Conservation (phyloP, 2,329 filamentous ascomycete species). For the Colletotrichum tabaci region DNA sequence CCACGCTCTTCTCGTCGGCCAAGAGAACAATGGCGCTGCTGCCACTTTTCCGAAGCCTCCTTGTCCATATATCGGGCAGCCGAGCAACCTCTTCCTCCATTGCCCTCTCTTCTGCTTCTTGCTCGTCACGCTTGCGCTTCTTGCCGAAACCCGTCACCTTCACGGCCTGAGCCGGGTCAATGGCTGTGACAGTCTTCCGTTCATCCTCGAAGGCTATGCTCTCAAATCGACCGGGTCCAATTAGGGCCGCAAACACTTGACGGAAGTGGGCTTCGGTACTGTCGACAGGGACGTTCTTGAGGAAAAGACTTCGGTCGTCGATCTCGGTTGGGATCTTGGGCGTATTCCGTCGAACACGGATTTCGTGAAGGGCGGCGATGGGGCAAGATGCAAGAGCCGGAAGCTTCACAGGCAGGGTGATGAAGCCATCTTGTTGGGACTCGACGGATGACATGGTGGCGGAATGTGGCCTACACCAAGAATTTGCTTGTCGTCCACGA, state of each 20-base stretch:
- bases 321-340: constrained; percentile 82
- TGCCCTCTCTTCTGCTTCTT: constrained; percentile 69
- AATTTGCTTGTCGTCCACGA: constrained; percentile 26
- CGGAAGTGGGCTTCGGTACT: constrained; percentile 84
- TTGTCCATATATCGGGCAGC: constrained; percentile 82
- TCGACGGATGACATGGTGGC: constrained; percentile 45
- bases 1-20: constrained; percentile 85
- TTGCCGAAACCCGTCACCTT: constrained; percentile 59
- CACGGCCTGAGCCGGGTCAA: constrained; percentile 62
- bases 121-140: constrained; percentile 69
- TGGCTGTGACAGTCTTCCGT: constrained; percentile 57
- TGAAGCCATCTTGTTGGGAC: constrained; percentile 69
- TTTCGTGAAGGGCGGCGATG: constrained; percentile 78
- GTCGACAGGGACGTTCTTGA: constrained; percentile 92
- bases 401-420: constrained; percentile 77
- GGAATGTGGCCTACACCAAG: constrained; percentile 27
- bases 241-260: constrained; percentile 79
- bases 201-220: constrained; percentile 81
- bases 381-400: constrained; percentile 75
- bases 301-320: constrained; percentile 85
- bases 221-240: constrained; percentile 86
- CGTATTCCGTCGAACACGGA: constrained; percentile 88
- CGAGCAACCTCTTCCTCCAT: constrained; percentile 71
- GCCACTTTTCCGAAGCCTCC: constrained; percentile 79
- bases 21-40: constrained; percentile 86